Percentiles rank a stretch among this genome's conserved stretches.
Evolutionary conservation across 805 yeast genomes (phyloP).

Genomic region (Saturnispora quitensis): DNA sequence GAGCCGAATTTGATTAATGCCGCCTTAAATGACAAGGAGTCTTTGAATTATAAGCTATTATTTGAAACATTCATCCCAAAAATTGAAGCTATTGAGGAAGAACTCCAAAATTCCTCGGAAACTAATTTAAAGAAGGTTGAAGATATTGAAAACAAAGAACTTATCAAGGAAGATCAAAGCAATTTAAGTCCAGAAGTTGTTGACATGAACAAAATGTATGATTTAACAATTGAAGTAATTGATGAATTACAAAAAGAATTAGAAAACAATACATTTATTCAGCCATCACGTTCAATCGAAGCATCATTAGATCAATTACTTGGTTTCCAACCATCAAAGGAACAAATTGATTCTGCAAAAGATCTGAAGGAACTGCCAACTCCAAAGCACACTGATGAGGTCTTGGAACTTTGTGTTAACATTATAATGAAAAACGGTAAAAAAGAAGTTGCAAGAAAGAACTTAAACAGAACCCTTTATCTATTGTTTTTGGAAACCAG

Average conservation of each 20-base stretch:
- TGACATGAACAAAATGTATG: conserved; percentile 23
- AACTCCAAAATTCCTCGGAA: neutral
- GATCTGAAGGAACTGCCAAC: conserved; percentile 41
- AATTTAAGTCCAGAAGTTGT: conserved; percentile 16
- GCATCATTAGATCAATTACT: conserved; percentile 16
- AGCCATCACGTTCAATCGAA: conserved; percentile 13
- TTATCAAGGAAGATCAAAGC: conserved; percentile 20
- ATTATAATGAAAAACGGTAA: conserved; percentile 89
- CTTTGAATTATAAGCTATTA: conserved; percentile 17
- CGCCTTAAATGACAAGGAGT: conserved; percentile 18
- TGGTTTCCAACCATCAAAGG: conserved; percentile 51
- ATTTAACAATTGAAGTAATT: conserved; percentile 22
- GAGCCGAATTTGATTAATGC: conserved; percentile 16
- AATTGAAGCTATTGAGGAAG: neutral
- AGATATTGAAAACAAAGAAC: conserved; percentile 8
- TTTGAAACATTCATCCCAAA: conserved; percentile 8
- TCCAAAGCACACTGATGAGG: conserved; percentile 60
- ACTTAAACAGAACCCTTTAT: conserved; percentile 70
- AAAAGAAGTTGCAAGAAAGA: conserved; percentile 69
- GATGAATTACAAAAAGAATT: conserved; percentile 24
- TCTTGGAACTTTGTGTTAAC: conserved; percentile 68
- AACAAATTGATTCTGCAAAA: conserved; percentile 53
- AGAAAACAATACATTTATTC: conserved; percentile 18
- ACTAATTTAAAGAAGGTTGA: neutral
- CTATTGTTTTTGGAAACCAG: conserved; percentile 64